phyloP scores from a whole-genome alignment of 2,329 filamentous ascomycete genomes.

The Colletotrichum trifolii region DNA sequence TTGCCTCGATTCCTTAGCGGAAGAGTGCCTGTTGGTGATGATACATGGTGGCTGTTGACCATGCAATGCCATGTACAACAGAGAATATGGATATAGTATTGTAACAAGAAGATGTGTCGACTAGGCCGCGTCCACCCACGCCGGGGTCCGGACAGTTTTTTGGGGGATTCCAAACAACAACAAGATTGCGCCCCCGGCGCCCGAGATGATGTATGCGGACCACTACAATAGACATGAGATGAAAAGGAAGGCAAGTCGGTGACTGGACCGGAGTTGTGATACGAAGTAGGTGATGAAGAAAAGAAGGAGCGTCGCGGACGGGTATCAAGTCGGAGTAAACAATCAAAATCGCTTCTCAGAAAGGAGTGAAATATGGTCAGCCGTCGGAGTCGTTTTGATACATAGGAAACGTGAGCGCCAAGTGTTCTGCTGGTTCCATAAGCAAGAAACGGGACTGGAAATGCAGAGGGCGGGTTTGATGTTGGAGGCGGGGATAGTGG shows the following conservation, averaged over 20 bases:
- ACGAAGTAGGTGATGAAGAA: constrained; percentile 13
- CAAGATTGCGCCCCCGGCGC: constrained; percentile 10
- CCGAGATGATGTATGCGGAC: constrained; percentile 13
- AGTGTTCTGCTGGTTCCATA: constrained; percentile 19
- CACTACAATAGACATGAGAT: constrained; percentile 3
- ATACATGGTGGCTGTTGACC: constrained; percentile 15
- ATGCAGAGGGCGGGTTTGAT: not conserved
- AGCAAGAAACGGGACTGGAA: constrained; percentile 23
- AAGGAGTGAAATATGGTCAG: constrained; percentile 33
- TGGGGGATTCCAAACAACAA: constrained; percentile 1
- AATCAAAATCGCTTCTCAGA: constrained; percentile 24
- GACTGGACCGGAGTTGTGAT: not conserved
- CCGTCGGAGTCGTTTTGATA: constrained; percentile 35
- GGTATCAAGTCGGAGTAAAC: constrained; percentile 31
- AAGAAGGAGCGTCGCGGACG: constrained; percentile 34
- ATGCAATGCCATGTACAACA: constrained; percentile 12
- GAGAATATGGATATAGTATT: constrained; percentile 15
- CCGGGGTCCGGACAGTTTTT: constrained; percentile 2
- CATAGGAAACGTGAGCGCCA: constrained; percentile 33
- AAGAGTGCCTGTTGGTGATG: constrained; percentile 4
- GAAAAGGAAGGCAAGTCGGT: constrained; percentile 23
- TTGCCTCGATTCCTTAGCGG: not conserved
- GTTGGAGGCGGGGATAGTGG: constrained; percentile 10
- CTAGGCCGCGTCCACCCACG: not conserved
- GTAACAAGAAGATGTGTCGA: constrained; percentile 13